Percentiles rank a stretch among this genome's conserved stretches.
These are phyloP conservation scores for Ruellia speciosa DNA, from an alignment of 305 asterid species.

Conservation along the genomic window DNA sequence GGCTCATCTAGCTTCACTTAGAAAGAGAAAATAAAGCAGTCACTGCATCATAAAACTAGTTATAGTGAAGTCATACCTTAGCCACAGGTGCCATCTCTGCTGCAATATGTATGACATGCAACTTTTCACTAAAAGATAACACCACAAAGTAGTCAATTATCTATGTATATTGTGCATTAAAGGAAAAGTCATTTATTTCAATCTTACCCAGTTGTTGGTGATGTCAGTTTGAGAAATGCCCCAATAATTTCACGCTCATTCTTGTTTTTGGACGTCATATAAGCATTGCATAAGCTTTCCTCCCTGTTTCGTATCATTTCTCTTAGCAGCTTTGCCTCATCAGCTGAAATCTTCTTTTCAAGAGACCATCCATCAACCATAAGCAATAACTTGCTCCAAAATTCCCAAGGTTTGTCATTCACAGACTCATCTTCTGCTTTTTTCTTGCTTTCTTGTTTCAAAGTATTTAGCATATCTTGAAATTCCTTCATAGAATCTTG, in stretches of 20 bases:
- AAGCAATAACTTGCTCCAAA: constrained; percentile 80
- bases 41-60: neutral
- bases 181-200: constrained; percentile 6
- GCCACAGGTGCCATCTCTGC: constrained; percentile 99
- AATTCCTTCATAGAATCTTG: constrained; percentile 87
- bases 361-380: constrained; percentile 91
- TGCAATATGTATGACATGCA: constrained; percentile 86
- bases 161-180: constrained; percentile 9
- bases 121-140: constrained; percentile 51
- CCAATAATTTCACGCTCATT: constrained; percentile 58
- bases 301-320: constrained; percentile 74
- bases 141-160: constrained; percentile 28
- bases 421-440: constrained; percentile 36
- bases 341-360: constrained; percentile 69
- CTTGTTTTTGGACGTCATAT: constrained; percentile 58
- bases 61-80: constrained; percentile 45
- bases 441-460: constrained; percentile 66
- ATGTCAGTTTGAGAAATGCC: constrained; percentile 44
- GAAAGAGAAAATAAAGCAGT: constrained; percentile 11
- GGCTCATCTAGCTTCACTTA: constrained; percentile 6
- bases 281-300: constrained; percentile 47
- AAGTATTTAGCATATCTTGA: constrained; percentile 60
- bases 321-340: constrained; percentile 62
- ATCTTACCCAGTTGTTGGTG: constrained; percentile 48
- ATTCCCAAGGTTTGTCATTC: constrained; percentile 58